Evolutionary conservation across 2,329 filamentous ascomycete species (phyloP).

Genomic region (Fusarium temperatum): DNA sequence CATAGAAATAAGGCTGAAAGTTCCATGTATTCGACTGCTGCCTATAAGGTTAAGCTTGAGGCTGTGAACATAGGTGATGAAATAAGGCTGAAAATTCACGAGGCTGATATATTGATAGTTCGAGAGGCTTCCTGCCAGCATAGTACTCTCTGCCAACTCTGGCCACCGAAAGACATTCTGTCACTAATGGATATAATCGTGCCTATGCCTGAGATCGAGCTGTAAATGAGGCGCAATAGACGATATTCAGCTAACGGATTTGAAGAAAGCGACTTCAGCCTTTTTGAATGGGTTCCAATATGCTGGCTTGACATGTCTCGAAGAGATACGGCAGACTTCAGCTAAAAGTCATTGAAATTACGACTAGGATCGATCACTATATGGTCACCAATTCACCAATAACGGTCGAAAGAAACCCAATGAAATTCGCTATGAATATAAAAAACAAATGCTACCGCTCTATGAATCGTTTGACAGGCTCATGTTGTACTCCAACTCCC

Average conservation of each 20-base stretch:
- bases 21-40: too few species aligned
- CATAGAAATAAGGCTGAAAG: background rate
- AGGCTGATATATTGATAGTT: background rate
- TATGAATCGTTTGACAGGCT: slow-evolving; percentile 8
- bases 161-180: too few species aligned
- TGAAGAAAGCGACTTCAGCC: background rate
- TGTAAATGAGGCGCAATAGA: background rate
- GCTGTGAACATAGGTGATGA: too few species aligned
- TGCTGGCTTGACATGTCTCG: background rate
- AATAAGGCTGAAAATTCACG: background rate
- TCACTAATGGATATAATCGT: too few species aligned
- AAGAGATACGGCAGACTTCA: background rate
- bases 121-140: background rate
- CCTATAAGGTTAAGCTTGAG: too few species aligned
- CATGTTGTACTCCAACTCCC: slow-evolving; percentile 33
- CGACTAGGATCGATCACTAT: background rate
- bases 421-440: background rate
- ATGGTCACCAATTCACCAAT: background rate
- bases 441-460: background rate
- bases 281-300: background rate
- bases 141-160: background rate
- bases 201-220: background rate
- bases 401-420: background rate
- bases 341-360: too few species aligned
- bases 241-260: too few species aligned